phyloP scores from a whole-genome alignment of 1,284 basidiomycete species.

The Irpex sp. region DNA sequence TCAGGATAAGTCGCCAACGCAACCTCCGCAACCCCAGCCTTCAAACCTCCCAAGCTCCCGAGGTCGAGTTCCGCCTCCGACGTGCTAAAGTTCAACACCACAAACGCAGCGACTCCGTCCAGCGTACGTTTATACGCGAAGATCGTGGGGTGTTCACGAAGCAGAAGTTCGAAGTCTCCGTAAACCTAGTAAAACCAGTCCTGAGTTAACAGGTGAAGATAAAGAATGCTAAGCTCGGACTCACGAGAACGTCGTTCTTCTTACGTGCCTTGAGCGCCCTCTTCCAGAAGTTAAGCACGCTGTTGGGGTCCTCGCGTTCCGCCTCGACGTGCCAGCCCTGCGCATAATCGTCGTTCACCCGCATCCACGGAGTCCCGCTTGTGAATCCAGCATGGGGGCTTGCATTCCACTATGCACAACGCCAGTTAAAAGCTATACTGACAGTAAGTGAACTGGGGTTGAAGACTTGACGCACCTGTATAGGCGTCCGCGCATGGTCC shows the following conservation, averaged over 20 bases:
- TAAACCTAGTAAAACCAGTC: slow-evolving; percentile 41
- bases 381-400: slow-evolving; percentile 62
- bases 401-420: slow-evolving; percentile 72
- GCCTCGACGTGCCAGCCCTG: slow-evolving; percentile 55
- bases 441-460: too few relatives aligned
- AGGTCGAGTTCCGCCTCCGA: not conserved
- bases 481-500: slow-evolving; percentile 68
- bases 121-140: slow-evolving; percentile 54
- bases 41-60: not conserved
- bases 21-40: not conserved
- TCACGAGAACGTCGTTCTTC: slow-evolving; percentile 48
- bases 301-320: slow-evolving; percentile 44
- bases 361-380: slow-evolving; percentile 70
- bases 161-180: slow-evolving; percentile 52
- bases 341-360: slow-evolving; percentile 65
- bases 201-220: not conserved
- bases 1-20: slow-evolving; percentile 8
- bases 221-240: slow-evolving; percentile 14
- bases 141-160: slow-evolving; percentile 36
- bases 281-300: slow-evolving; percentile 62
- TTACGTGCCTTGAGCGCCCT: slow-evolving; percentile 50
- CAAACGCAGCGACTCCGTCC: slow-evolving; percentile 31
- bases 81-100: slow-evolving; percentile 52
- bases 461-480: slow-evolving; percentile 57
- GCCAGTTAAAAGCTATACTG: too few relatives aligned